Percentiles rank a stretch among this genome's conserved stretches.
Evolutionary conservation across 768 basidiomycete genomes (phyloP).

Genomic region (Hygrophoropsis aurantiaca): DNA sequence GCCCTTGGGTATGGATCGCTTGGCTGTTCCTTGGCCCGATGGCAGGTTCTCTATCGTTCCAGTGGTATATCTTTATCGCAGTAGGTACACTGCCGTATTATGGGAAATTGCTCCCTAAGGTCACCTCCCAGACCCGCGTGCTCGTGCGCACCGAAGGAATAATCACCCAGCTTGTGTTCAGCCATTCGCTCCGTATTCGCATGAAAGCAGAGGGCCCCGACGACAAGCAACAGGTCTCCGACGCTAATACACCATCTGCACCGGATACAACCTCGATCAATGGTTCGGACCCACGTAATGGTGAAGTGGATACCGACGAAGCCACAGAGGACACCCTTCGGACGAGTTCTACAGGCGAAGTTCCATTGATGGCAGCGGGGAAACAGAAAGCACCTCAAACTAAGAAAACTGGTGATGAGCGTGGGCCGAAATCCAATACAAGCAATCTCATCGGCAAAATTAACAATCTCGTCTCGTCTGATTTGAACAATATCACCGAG

Average conservation of each 20-base stretch:
- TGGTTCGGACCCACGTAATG: slow-evolving; percentile 10
- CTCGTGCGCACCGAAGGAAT: no score
- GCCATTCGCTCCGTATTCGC: no score
- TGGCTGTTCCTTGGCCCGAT: slow-evolving; percentile 49
- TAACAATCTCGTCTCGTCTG: slow-evolving; percentile 71
- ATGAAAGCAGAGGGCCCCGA: slow-evolving; percentile 15
- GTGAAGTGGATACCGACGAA: slow-evolving; percentile 4
- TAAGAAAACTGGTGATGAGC: no score
- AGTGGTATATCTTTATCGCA: no score
- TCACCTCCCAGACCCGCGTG: no score
- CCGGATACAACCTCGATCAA: slow-evolving; percentile 10
- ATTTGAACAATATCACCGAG: slow-evolving; percentile 10
- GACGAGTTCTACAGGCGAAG: background rate
- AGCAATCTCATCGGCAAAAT: slow-evolving; percentile 71
- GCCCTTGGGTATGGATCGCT: slow-evolving; percentile 69
- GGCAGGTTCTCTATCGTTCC: slow-evolving; percentile 41
- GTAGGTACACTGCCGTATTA: slow-evolving; percentile 51
- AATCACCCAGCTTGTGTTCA: no score
- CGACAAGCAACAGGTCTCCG: slow-evolving; percentile 1
- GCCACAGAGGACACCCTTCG: slow-evolving; percentile 5
- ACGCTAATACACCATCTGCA: slow-evolving; percentile 4
- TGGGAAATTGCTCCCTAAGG: slow-evolving; percentile 56
- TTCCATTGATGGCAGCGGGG: background rate
- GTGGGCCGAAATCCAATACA: slow-evolving; percentile 15
- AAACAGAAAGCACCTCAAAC: slow-evolving; percentile 7